Evolutionary conservation across 2,329 filamentous ascomycete genomes (phyloP).

Genomic region (Coniella lustricola): DNA sequence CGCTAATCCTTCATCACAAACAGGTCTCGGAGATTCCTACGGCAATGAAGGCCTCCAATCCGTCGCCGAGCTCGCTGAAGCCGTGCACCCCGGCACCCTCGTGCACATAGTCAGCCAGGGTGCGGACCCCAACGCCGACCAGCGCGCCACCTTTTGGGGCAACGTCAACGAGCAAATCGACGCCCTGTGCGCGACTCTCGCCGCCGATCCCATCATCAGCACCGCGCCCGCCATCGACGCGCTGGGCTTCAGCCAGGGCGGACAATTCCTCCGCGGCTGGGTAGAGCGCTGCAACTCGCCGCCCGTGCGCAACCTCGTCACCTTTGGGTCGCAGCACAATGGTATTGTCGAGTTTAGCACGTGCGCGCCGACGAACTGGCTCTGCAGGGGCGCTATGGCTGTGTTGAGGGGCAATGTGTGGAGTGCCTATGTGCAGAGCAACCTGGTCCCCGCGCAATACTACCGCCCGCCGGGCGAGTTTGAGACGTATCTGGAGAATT

Average conservation of each 20-base stretch:
- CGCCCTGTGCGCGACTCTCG: conserved; percentile 69
- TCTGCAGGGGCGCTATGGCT: conserved; percentile 75
- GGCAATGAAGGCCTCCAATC: conserved; percentile 65
- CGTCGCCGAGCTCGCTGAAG: conserved; percentile 64
- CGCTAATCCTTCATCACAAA: conserved; percentile 1
- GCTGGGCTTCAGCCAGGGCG: conserved; percentile 90
- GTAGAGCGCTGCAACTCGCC: conserved; percentile 78
- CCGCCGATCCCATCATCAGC: conserved; percentile 69
- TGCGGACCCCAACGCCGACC: conserved; percentile 60
- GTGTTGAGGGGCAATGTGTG: conserved; percentile 76
- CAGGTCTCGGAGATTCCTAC: conserved; percentile 63
- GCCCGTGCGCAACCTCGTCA: conserved; percentile 70
- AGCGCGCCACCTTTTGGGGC: conserved; percentile 80
- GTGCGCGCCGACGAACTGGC: conserved; percentile 65
- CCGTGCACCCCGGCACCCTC: conserved; percentile 73
- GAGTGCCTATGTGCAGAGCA: conserved; percentile 67
- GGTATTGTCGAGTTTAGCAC: conserved; percentile 78
- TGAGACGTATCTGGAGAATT: conserved; percentile 67
- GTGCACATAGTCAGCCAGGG: conserved; percentile 73
- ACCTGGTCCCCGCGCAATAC: conserved; percentile 90
- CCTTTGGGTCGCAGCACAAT: conserved; percentile 87
- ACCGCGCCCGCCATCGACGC: conserved; percentile 81
- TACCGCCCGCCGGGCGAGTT: conserved; percentile 67
- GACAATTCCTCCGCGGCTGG: conserved; percentile 89
- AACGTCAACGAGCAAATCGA: conserved; percentile 76